Conservation (phyloP, 1,139 yeast genomes). For the Casaregolazyma lundiana region DNA sequence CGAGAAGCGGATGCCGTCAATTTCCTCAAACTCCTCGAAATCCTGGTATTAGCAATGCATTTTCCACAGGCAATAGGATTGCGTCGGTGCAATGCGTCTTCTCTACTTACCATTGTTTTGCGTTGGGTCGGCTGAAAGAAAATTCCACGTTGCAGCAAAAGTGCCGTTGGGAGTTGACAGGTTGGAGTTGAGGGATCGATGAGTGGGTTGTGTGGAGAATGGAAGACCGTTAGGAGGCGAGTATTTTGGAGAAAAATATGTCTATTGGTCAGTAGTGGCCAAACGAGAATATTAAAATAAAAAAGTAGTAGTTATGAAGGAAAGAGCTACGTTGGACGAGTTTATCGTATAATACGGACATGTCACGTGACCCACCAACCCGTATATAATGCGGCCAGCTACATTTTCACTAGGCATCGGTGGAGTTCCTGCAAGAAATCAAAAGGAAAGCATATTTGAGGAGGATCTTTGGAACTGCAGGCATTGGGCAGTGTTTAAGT, state of each 20-base stretch:
- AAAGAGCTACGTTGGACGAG: too few species aligned
- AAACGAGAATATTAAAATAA: not conserved
- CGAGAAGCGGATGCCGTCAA: constrained; percentile 82
- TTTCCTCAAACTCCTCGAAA: constrained; percentile 82
- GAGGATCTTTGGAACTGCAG: too few species aligned
- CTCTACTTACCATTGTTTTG: constrained; percentile 6
- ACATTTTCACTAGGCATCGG: too few species aligned
- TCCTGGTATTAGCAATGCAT: constrained; percentile 36
- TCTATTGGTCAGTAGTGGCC: not conserved
- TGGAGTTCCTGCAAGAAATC: too few species aligned
- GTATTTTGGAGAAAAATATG: not conserved
- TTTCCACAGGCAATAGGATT: too few species aligned
- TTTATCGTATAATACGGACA: too few species aligned
- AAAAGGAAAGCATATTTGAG: too few species aligned
- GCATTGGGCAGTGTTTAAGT: too few species aligned
- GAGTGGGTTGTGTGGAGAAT: not conserved
- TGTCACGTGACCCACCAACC: too few species aligned
- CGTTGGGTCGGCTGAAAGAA: not conserved
- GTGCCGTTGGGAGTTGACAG: not conserved
- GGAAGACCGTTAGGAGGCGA: not conserved
- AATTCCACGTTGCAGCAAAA: constrained; percentile 3
- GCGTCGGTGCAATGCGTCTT: too few species aligned
- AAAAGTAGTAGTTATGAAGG: too few species aligned
- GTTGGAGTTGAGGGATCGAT: not conserved
- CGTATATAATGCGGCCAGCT: too few species aligned